phyloP scores from a whole-genome alignment of 805 yeast genomes.

The Cyberlindnera suaveolens region DNA sequence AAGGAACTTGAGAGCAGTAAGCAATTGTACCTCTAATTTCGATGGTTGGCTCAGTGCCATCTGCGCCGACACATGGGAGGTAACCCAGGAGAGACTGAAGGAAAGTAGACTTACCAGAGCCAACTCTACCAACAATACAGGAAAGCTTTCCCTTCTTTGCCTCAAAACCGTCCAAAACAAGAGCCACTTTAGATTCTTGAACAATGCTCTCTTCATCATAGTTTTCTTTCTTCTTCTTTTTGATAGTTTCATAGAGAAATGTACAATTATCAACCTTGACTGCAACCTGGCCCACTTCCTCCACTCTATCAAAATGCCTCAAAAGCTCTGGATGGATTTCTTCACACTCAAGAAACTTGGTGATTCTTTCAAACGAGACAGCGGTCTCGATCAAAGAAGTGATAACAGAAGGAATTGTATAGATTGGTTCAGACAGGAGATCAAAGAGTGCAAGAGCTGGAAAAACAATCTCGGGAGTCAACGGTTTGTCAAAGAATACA shows the following conservation, averaged over 20 bases:
- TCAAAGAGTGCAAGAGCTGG: conserved; percentile 61
- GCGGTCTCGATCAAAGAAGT: conserved; percentile 52
- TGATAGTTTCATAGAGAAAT: conserved; percentile 43
- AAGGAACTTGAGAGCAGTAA: conserved; percentile 87
- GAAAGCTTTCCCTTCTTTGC: conserved; percentile 49
- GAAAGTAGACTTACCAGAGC: conserved; percentile 57
- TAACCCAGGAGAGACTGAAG: conserved; percentile 37
- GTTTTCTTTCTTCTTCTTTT: conserved; percentile 14
- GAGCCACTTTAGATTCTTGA: conserved; percentile 42
- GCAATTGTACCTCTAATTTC: conserved; percentile 73
- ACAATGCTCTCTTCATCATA: conserved; percentile 38
- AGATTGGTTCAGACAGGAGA: conserved; percentile 51
- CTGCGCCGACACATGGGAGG: conserved; percentile 32
- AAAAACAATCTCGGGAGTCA: conserved; percentile 63
- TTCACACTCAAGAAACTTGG: conserved; percentile 40
- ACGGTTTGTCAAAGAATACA: conserved; percentile 36
- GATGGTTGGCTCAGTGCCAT: conserved; percentile 16
- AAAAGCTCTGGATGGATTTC: conserved; percentile 37
- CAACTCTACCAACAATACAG: conserved; percentile 63
- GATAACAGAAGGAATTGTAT: conserved; percentile 50
- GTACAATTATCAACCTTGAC: conserved; percentile 43
- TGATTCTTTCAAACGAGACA: conserved; percentile 51
- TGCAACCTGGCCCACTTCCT: conserved; percentile 20
- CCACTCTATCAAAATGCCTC: conserved; percentile 20
- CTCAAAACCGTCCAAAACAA: conserved; percentile 38